A percentile compares a stretch with the other conserved stretches of the same genome.
These are phyloP conservation scores for Salvia hispanica DNA, from an alignment of 257 asterid species.

Conservation along the genomic window DNA sequence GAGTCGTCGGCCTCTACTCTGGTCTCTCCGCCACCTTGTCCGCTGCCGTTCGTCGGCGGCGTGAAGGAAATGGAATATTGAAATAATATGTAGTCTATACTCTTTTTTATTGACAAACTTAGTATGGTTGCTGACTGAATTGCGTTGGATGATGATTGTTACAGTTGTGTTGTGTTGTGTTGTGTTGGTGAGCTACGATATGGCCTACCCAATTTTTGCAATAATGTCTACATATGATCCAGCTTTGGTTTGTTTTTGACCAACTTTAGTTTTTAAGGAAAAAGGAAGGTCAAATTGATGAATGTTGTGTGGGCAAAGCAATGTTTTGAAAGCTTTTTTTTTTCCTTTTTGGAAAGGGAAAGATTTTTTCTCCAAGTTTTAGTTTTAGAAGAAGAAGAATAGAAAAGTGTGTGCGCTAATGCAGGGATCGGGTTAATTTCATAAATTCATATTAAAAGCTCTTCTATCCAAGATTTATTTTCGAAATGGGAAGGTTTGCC, in stretches of 20 bases:
- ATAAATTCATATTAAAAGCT: too few relatives aligned
- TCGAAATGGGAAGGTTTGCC: too few relatives aligned
- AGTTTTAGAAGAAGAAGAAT: background rate
- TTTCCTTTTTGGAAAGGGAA: background rate
- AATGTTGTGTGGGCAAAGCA: background rate
- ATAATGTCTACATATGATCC: background rate
- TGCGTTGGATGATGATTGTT: constrained; percentile 21
- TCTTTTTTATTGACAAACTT: background rate
- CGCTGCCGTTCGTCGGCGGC: constrained; percentile 43
- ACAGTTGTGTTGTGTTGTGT: background rate
- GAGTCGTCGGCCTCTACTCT: constrained; percentile 54
- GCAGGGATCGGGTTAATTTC: background rate
- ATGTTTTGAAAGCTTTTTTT: background rate
- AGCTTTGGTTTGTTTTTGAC: background rate
- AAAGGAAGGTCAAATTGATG: background rate
- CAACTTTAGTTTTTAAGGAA: background rate
- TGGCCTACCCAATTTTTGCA: too few relatives aligned
- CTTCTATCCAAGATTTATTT: too few relatives aligned
- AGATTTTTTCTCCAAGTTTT: background rate
- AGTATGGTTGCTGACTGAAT: constrained; percentile 10
- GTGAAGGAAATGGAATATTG: constrained; percentile 29
- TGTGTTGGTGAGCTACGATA: too few relatives aligned
- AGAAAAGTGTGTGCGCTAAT: background rate
- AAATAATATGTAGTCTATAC: constrained; percentile 28
- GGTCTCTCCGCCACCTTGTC: constrained; percentile 56